phyloP scores from a whole-genome alignment of 2,329 filamentous ascomycete species.

The Fusarium sp. region DNA sequence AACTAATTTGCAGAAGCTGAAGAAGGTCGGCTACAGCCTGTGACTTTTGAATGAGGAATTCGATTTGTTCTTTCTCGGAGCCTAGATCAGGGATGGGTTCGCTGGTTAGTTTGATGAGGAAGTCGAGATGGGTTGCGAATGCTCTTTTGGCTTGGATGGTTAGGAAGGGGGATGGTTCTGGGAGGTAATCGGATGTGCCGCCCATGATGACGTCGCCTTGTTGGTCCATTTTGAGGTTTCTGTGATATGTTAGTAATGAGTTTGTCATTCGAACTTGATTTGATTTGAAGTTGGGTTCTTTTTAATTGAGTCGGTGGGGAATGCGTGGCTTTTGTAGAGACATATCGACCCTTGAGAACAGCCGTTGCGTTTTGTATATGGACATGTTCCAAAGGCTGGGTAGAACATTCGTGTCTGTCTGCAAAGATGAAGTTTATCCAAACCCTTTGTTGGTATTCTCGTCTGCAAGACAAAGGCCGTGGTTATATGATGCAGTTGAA shows the following conservation, averaged over 20 bases:
- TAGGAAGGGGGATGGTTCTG: neutral
- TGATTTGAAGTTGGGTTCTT: neutral
- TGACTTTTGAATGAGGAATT: neutral
- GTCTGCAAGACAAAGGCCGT: fast-evolving
- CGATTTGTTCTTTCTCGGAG: neutral
- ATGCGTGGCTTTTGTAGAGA: fast-evolving
- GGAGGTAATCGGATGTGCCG: neutral
- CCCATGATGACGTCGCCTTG: neutral
- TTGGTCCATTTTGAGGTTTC: neutral
- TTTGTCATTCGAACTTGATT: neutral
- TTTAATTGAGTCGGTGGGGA: neutral
- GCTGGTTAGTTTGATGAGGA: neutral
- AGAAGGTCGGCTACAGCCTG: neutral
- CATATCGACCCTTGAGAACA: neutral
- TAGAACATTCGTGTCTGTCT: neutral
- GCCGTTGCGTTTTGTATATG: too few species aligned
- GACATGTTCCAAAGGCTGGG: fast-evolving
- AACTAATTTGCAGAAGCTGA: neutral
- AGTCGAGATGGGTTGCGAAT: neutral
- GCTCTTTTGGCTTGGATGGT: neutral
- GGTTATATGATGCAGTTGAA: fast-evolving
- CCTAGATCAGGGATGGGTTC: neutral
- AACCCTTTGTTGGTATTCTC: neutral
- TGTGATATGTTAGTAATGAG: neutral
- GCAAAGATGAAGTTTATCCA: fast-evolving